Base-by-base conservation (phyloP, 768 basidiomycete species). In the Pleurotus ostreatus region DNA sequence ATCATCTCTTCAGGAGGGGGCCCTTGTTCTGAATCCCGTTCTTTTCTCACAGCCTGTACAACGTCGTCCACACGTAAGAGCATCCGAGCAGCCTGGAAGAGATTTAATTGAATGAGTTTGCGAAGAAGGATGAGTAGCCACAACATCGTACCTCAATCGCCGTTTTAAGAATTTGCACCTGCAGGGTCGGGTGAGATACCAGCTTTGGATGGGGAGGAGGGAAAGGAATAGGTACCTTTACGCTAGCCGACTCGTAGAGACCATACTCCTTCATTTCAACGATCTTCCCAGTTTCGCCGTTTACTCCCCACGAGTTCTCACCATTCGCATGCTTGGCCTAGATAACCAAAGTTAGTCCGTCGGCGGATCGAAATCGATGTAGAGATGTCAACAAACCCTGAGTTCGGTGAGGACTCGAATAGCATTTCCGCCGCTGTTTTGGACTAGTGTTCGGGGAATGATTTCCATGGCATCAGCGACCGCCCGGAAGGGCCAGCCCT, bases 401-500 rank as follows among this genome's bases (percentile, higher is more conserved):
- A 99, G 78, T 71, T 95, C 94, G 0, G 97, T 98, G 70, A 98
- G 71, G 9, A 90, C 88, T 49, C 97, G 78, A 62, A 98, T 98
- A 4, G 86, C 92, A 71, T 98, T 98, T 0, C 94, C 97, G 5
- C 97, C 95, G 25, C 85, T 84, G 72, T 99, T 99, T 70, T 98
- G 95, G 15, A 94, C 86, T 61, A 99, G 75, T 30, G 95, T 98
- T 57, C 96, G 75, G 2, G 97, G 97, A 62, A 98, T 96, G 55
- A 98, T 93, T 71, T 98, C 96, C 82, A 98, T 87, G 30, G 97
- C 94, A 63, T 98, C 96, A 0, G 90, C 90, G 9, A 98, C 93
- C 22, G 95, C 94, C 45, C 89, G 75, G 74, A 87, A 94, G 7
- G 94, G 94, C 78, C 91, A 94, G 0, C 88, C 89, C 68, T 95